Evolutionary conservation across 139 green algal species (phyloP).

Genomic region (Closterium sp.): DNA sequence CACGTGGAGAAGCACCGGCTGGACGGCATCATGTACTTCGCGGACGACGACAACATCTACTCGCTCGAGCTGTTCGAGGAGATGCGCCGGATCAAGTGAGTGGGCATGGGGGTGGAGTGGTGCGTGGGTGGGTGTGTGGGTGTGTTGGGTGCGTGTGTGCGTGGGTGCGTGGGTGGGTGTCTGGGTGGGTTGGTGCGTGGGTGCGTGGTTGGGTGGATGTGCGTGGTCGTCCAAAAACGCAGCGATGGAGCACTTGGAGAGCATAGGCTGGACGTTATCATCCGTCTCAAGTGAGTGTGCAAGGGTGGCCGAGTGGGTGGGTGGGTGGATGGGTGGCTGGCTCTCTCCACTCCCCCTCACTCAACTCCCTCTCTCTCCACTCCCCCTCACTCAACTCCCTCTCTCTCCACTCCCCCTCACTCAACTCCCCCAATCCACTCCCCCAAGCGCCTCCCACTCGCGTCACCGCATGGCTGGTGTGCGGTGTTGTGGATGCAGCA

Average conservation of each 20-base stretch:
- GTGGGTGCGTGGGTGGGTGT: too few species aligned
- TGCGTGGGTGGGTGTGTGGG: too few species aligned
- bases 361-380: background rate
- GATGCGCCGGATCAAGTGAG: conserved; percentile 28
- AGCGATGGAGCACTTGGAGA: too few species aligned
- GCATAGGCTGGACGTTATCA: too few species aligned
- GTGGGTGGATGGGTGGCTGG: background rate
- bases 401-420: background rate
- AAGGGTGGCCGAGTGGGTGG: too few species aligned
- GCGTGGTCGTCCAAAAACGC: too few species aligned
- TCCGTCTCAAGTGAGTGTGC: too few species aligned
- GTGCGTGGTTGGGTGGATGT: too few species aligned
- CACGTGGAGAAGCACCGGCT: conserved; percentile 33
- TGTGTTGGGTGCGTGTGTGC: too few species aligned
- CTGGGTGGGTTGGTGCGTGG: too few species aligned
- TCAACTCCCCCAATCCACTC: background rate
- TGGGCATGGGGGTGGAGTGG: background rate
- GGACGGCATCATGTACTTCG: conserved; percentile 39
- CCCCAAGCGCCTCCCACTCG: background rate
- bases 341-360: background rate
- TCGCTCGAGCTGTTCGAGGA: conserved; percentile 29
- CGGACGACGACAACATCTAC: conserved; percentile 43
- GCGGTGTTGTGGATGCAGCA: too few species aligned
- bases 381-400: background rate
- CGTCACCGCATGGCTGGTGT: too few species aligned